Percentiles rank a stretch among this genome's conserved stretches.
phyloP scores from a whole-genome alignment of 805 yeast species.

The Candida sanyiensis region DNA sequence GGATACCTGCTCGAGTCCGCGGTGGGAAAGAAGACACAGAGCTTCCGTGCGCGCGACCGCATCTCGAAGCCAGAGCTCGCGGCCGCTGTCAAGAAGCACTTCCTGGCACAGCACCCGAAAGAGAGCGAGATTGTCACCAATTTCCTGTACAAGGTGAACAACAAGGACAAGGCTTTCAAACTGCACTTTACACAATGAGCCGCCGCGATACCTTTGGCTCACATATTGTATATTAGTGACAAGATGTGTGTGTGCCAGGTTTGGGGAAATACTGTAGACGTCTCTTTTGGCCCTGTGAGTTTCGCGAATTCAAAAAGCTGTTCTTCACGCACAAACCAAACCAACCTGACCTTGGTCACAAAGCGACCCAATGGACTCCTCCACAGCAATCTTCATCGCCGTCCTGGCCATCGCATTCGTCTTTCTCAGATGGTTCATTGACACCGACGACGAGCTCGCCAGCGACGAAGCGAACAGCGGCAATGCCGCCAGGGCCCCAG shows the following conservation, averaged over 20 bases:
- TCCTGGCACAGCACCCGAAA: conserved; percentile 49
- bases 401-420: conserved; percentile 49
- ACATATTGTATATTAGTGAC: neutral
- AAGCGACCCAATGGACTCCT: conserved; percentile 58
- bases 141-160: conserved; percentile 78
- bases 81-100: conserved; percentile 59
- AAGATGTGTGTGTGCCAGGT: too few relatives aligned
- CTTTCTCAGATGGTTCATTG: conserved; percentile 59
- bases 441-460: conserved; percentile 40
- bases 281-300: too few relatives aligned
- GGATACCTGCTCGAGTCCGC: conserved; percentile 68
- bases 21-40: conserved; percentile 64
- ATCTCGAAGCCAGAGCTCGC: conserved; percentile 58
- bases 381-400: conserved; percentile 46
- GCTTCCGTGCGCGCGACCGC: conserved; percentile 36
- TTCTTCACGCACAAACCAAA: too few relatives aligned
- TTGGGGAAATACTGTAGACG: too few relatives aligned
- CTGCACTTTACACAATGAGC: conserved; percentile 28
- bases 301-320: too few relatives aligned
- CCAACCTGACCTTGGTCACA: too few relatives aligned
- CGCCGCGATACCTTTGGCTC: neutral
- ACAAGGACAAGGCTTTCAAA: conserved; percentile 47
- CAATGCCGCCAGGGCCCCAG: conserved; percentile 3
- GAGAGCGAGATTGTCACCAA: conserved; percentile 87
- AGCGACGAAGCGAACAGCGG: conserved; percentile 10